Evolutionary conservation across 257 asterid genomes (phyloP), one percentile per base, ranked within the genome.

Genomic region (Solanum tacnaense): DNA sequence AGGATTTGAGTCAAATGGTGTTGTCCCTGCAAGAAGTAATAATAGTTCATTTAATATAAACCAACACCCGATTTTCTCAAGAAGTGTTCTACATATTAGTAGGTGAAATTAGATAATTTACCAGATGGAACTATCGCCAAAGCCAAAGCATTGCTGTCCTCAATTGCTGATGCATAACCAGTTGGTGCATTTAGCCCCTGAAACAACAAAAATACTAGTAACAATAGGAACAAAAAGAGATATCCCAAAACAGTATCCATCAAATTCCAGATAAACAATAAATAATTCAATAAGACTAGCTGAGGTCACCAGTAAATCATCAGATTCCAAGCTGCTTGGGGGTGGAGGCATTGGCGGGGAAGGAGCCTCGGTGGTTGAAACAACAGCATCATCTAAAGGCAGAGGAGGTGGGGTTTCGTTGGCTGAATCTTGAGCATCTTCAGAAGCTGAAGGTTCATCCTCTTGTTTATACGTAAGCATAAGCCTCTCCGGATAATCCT

Each of bases 401-500:
- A 32, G 58, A 60, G 94, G 91, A 38, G 93, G 91, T 34, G 39
- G 82, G 62, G 91, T 92, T 87, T 93, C 99, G 38, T 92, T 95
- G 12, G 88, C 88, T 18, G 87, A 71, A 18, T 89, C 90, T 84
- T 90, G 86, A 20, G 91, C 82, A 87, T 94, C 99, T 91, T 95
- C 99, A 78, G 95, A 87, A 86, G 94, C 94, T 67, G 92, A 81
- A 83, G 94, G 88, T 84, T 44, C 94, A 85, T 96, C 99, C 88
- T 96, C 99, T 84, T 94, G 98, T 90, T 94, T 96, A 90, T 97
- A 97, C 20, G 99, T 97, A 92, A 96, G 92, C 96, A 94, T 93
- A 91, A 97, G 95, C 94, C 98, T 93, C 91, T 97, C 99, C 4
- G 99, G 99, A 85, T 95, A 94, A 86, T 97, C 98, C 99, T 97